A percentile compares a stretch with the other conserved stretches of the same genome.
These are phyloP conservation scores for Colletotrichum aenigma DNA, from an alignment of 2,329 filamentous ascomycete species.

Conservation along the genomic window DNA sequence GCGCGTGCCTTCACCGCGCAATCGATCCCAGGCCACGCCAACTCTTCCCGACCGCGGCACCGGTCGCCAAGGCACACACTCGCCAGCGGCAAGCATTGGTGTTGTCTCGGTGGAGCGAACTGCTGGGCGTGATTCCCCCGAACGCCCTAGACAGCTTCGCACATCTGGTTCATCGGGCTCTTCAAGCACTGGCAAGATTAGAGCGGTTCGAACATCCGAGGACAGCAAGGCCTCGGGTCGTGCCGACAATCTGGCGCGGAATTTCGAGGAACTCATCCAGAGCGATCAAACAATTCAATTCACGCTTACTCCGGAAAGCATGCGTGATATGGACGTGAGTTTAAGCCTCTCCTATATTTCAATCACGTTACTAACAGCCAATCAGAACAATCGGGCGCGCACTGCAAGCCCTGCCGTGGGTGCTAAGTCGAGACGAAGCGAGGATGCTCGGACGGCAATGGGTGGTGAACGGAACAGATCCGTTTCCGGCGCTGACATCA, in stretches of 20 bases:
- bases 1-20: conserved; percentile 33
- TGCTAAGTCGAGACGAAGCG: conserved; percentile 48
- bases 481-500: conserved; percentile 46
- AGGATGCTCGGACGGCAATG: conserved; percentile 43
- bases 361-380: conserved; percentile 19
- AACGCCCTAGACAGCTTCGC: conserved; percentile 40
- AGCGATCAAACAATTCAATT: conserved; percentile 85
- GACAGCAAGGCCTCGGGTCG: conserved; percentile 52
- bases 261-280: conserved; percentile 81
- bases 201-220: conserved; percentile 61
- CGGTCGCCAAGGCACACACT: conserved; percentile 9
- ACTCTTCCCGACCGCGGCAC: conserved; percentile 23
- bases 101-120: conserved; percentile 42
- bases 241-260: conserved; percentile 64
- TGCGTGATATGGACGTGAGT: conserved; percentile 64
- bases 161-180: conserved; percentile 57
- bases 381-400: conserved; percentile 44
- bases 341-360: background rate
- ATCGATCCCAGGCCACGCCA: conserved; percentile 19
- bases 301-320: conserved; percentile 79
- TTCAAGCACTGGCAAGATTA: conserved; percentile 54
- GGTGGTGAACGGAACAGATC: conserved; percentile 36
- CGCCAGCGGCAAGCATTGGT: conserved; percentile 34
- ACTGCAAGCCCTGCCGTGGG: conserved; percentile 42
- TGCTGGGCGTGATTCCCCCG: conserved; percentile 13